These are phyloP conservation scores for Suhomyces pyralidae DNA, from an alignment of 805 yeast species.

Conservation along the genomic window DNA sequence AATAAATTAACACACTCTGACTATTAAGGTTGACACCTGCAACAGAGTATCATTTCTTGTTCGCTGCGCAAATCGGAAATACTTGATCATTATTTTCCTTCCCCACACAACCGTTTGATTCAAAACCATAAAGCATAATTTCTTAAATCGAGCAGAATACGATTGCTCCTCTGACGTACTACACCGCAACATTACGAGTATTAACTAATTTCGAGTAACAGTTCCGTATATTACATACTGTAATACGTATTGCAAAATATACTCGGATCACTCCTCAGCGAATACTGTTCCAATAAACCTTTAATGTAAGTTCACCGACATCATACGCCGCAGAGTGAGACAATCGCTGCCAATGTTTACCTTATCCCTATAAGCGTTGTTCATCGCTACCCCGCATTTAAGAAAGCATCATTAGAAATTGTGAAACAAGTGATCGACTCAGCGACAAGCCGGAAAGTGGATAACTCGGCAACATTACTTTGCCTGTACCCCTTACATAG, in stretches of 20 bases:
- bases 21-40: not conserved
- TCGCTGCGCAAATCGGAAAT: not conserved
- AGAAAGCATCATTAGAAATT: not conserved
- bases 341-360: not conserved
- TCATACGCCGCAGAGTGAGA: not conserved
- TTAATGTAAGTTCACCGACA: not conserved
- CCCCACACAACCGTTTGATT: not conserved
- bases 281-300: not conserved
- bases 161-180: not conserved
- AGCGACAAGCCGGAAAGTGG: not conserved
- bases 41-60: not conserved
- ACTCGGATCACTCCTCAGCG: not conserved
- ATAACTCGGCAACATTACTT: not conserved
- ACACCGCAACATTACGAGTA: not conserved
- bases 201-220: not conserved
- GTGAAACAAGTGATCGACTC: not conserved
- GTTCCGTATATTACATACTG: not conserved
- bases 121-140: not conserved
- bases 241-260: not conserved
- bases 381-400: slow-evolving; percentile 1
- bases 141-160: not conserved
- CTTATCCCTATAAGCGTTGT: not conserved
- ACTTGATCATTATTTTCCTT: not conserved
- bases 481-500: not conserved
- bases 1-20: not conserved